These are phyloP conservation scores for Trichoderma endophyticum DNA, from an alignment of 2,329 filamentous ascomycete species.

Conservation along the genomic window DNA sequence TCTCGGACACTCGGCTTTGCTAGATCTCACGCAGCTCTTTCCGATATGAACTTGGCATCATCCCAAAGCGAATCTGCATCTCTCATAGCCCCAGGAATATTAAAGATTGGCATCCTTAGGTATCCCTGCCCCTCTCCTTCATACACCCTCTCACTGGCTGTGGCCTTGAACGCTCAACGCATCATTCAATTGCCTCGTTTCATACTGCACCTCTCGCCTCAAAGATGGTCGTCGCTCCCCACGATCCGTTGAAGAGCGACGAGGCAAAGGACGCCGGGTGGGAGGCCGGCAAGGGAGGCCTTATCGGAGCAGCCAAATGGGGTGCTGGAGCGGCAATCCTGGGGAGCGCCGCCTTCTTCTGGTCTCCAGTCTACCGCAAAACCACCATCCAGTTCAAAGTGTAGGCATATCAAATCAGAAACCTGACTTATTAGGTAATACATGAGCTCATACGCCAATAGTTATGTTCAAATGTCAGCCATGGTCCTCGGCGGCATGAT, in stretches of 20 bases:
- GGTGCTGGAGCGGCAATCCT: constrained; percentile 62
- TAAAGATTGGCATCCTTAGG: background rate
- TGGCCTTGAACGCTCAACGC: background rate
- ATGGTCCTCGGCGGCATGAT: constrained; percentile 79
- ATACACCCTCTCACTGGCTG: background rate
- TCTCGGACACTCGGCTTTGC: background rate
- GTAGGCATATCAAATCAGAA: constrained; percentile 41
- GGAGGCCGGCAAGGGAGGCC: constrained; percentile 67
- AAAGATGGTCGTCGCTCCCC: constrained; percentile 23
- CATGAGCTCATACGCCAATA: constrained; percentile 32
- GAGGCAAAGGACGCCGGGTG: constrained; percentile 69
- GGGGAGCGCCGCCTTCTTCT: constrained; percentile 58
- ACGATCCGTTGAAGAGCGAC: constrained; percentile 59
- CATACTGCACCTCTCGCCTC: background rate
- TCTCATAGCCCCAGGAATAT: background rate
- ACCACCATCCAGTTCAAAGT: constrained; percentile 75
- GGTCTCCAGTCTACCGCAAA: constrained; percentile 69
- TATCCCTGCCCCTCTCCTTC: background rate
- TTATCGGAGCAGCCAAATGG: constrained; percentile 68
- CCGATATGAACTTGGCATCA: background rate
- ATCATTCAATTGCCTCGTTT: background rate
- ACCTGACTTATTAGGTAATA: background rate
- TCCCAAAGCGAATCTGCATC: background rate
- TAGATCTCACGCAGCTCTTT: background rate
- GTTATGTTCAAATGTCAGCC: constrained; percentile 79